Conservation (phyloP, 2,329 filamentous ascomycete species). For the Pseudogymnoascus sp. region DNA sequence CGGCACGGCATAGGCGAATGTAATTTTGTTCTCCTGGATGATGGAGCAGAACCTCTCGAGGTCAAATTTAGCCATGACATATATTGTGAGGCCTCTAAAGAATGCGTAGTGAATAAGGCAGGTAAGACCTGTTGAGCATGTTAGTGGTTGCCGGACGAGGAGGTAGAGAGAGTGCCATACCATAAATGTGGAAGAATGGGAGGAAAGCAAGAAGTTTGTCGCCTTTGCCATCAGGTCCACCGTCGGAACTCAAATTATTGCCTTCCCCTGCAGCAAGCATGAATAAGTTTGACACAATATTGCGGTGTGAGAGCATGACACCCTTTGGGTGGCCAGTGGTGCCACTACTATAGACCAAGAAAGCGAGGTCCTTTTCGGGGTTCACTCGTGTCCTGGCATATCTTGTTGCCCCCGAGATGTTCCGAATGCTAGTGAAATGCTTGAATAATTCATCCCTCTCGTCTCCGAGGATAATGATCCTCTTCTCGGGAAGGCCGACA, state of each 20-base stretch:
- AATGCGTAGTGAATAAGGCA: slow-evolving; percentile 64
- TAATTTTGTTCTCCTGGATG: slow-evolving; percentile 68
- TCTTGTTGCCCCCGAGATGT: slow-evolving; percentile 51
- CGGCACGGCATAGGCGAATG: slow-evolving; percentile 75
- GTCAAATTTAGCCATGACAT: slow-evolving; percentile 76
- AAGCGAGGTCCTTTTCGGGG: slow-evolving; percentile 67
- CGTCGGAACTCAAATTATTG: slow-evolving; percentile 48
- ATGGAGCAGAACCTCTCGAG: slow-evolving; percentile 69
- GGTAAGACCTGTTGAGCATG: slow-evolving; percentile 48
- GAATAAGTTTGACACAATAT: slow-evolving; percentile 68
- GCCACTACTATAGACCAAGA: slow-evolving; percentile 80
- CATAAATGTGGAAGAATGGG: slow-evolving; percentile 90
- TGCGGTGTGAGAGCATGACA: slow-evolving; percentile 76
- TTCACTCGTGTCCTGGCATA: slow-evolving; percentile 56
- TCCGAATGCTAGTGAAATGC: slow-evolving; percentile 67
- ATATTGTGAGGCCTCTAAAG: slow-evolving; percentile 56
- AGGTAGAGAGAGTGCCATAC: slow-evolving; percentile 21
- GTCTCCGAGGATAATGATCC: slow-evolving; percentile 66
- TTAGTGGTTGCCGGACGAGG: slow-evolving; percentile 14
- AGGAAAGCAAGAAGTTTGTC: slow-evolving; percentile 74
- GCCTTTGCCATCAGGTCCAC: slow-evolving; percentile 51
- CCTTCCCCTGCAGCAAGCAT: slow-evolving; percentile 50
- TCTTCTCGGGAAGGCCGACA: slow-evolving; percentile 63
- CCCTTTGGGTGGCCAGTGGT: slow-evolving; percentile 91
- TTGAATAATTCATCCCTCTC: slow-evolving; percentile 51